Conservation (phyloP, 2,329 filamentous ascomycete genomes). For the Calcarisporium arbuscula region DNA sequence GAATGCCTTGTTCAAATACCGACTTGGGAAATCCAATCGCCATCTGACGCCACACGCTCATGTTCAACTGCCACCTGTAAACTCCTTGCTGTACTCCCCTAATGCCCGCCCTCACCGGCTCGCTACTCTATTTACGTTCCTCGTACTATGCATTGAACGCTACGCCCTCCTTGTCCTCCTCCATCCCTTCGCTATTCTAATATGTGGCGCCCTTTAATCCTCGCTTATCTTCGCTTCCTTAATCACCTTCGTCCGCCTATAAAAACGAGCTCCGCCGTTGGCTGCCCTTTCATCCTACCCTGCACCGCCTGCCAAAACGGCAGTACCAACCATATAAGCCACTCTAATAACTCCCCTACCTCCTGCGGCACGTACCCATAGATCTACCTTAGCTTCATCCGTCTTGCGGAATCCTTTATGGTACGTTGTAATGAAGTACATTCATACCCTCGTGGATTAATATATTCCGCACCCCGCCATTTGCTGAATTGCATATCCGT, state of each 20-base stretch:
- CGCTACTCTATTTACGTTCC: no score
- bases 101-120: no score
- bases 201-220: no score
- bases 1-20: no score
- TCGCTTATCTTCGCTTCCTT: not conserved
- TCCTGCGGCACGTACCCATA: slow-evolving; percentile 18
- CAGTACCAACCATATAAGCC: slow-evolving; percentile 19
- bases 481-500: slow-evolving; percentile 7
- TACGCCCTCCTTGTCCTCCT: no score
- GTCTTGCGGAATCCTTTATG: slow-evolving; percentile 15
- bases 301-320: slow-evolving; percentile 8
- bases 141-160: no score
- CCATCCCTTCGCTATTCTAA: no score
- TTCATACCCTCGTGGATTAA: slow-evolving; percentile 6
- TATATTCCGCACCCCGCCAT: slow-evolving; percentile 9
- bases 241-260: slow-evolving; percentile 2
- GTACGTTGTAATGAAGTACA: slow-evolving; percentile 16
- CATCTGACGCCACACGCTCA: no score
- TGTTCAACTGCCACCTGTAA: no score
- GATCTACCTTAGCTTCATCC: slow-evolving; percentile 17
- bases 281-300: slow-evolving; percentile 1
- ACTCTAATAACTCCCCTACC: slow-evolving; percentile 17
- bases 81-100: no score
- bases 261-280: slow-evolving; percentile 1
- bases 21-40: no score